Conservation (phyloP, 1,284 basidiomycete species). For the Ceratobasidium sp. region DNA sequence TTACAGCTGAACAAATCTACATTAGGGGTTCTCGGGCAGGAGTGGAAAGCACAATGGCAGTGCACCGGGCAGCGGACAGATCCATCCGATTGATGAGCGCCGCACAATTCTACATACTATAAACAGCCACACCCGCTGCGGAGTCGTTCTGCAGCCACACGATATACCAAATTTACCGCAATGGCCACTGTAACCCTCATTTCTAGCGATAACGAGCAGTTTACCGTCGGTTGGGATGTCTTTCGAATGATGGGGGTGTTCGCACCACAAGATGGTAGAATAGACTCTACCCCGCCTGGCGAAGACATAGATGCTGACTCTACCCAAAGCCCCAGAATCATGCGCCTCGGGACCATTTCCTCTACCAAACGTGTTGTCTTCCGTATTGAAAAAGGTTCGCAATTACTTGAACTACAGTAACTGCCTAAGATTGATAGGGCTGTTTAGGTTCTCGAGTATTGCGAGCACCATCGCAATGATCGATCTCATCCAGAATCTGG, state of each 20-base stretch:
- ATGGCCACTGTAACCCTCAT: no score
- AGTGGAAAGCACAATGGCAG: no score
- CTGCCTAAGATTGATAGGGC: not conserved
- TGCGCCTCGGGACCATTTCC: not conserved
- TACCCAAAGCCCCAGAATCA: not conserved
- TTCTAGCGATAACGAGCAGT: conserved; percentile 15
- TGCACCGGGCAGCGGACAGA: no score
- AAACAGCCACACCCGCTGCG: no score
- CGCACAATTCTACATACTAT: no score
- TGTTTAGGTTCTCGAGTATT: conserved; percentile 66
- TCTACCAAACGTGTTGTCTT: conserved; percentile 12
- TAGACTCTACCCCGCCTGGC: not conserved
- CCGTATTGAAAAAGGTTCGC: conserved; percentile 25
- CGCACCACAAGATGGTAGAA: not conserved
- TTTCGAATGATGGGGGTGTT: not conserved
- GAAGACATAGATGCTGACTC: no score
- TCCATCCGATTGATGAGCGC: no score
- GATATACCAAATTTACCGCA: no score
- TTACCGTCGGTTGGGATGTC: conserved; percentile 11
- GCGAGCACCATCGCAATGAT: conserved; percentile 69
- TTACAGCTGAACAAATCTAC: no score
- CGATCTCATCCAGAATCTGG: conserved; percentile 58
- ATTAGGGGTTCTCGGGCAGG: no score
- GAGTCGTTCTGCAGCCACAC: no score
- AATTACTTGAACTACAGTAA: not conserved